These are phyloP conservation scores for Phytophthora sp. DNA, from an alignment of 352 stramenopile genomes.

Conservation along the genomic window DNA sequence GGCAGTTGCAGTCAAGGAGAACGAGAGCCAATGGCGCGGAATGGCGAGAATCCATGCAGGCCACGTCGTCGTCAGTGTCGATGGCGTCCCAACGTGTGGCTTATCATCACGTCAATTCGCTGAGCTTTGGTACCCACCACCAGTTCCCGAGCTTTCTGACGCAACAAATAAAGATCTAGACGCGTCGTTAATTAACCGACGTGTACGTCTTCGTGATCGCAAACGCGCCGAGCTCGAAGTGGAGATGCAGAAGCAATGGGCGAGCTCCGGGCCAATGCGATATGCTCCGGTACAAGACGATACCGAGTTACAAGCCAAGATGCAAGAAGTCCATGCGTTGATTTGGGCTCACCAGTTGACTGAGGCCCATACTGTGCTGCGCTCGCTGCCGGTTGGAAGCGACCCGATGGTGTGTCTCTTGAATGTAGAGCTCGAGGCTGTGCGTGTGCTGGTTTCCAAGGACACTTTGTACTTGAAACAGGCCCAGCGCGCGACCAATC, in stretches of 20 bases:
- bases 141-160: background rate
- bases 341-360: conserved; percentile 46
- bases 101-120: conserved; percentile 42
- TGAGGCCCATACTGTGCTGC: conserved; percentile 14
- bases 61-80: conserved; percentile 44
- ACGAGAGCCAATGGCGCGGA: conserved; percentile 20
- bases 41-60: conserved; percentile 33
- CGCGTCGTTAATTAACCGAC: conserved; percentile 1
- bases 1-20: conserved; percentile 10
- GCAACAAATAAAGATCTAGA: background rate
- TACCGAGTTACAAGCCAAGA: conserved; percentile 16
- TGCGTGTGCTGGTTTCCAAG: conserved; percentile 50
- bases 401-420: conserved; percentile 38
- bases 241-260: conserved; percentile 39
- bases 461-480: conserved; percentile 36
- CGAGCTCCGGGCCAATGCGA: background rate
- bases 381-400: conserved; percentile 13
- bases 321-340: conserved; percentile 26
- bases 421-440: conserved; percentile 36
- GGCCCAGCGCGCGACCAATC: conserved; percentile 26
- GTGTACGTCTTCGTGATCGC: conserved; percentile 40
- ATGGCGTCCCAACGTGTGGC: conserved; percentile 24
- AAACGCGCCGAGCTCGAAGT: conserved; percentile 44
- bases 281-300: conserved; percentile 18
- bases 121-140: conserved; percentile 32